Evolutionary conservation across 768 basidiomycete species (phyloP), one percentile per base, ranked within the genome.

Genomic region (Fibroporia radiculosa): DNA sequence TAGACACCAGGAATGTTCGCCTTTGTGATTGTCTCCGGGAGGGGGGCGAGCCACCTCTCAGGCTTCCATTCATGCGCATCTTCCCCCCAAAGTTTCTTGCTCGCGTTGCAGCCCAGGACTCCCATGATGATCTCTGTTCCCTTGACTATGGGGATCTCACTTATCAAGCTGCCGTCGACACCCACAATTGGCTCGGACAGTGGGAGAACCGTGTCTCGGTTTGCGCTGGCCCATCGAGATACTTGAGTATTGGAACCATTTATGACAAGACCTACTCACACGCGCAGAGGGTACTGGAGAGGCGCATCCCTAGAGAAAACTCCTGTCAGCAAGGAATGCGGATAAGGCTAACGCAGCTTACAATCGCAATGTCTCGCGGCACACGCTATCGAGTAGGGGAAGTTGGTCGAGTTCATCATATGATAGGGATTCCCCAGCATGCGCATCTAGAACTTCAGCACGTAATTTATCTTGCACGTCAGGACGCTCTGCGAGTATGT

Each of bases 371-470:
- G 71, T 74, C 60, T 83, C 82, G 4, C 74, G 70, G 3, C 80
- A 67, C 4, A 81, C 72, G 10, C 67, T 68, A 48, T 84, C 84
- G 10, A 88, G 74, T 52, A 82, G 84, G 0, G 78, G 71, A 2
- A 89, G 38, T 4, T 40, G 35, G 26, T 48, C 44, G 10, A 48
- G 25, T 13, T 39, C 35, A 33, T 41, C 44, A 26, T 48, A 45
- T 60, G 56, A 7, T 65, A 62, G 6, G 63, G 66, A 52, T 29
- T 66, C 63, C n/a, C 63, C 57, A 0, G 51, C 58, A 16, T 51
- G 46, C 3, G 56, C 52, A 5, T 32, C 48, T 2, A 23, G 13
- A 22, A 54, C 16, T 19, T 54, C 58, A 12, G 43, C 52, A 40
- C 42, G 64, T 47, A 52, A 59, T 32, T 62, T 62, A 2, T 62